A percentile compares a stretch with the other conserved stretches of the same genome.
Evolutionary conservation across 192 early-diverging fungal genomes (phyloP).

Genomic region (Coemansia sp.): DNA sequence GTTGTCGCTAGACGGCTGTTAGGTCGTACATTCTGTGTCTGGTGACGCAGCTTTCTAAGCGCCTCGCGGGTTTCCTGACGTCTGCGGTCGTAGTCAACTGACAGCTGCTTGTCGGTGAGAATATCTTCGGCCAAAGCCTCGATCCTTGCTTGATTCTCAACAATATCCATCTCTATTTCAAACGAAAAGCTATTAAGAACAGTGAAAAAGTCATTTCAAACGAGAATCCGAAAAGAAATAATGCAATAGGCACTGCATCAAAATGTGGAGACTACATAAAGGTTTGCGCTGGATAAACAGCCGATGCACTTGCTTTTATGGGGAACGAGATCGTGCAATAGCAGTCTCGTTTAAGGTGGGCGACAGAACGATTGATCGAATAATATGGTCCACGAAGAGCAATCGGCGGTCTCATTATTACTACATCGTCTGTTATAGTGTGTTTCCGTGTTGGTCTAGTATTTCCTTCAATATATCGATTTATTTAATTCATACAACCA

Average conservation of each 20-base stretch:
- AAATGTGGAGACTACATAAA: background rate
- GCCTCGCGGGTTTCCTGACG: conserved; percentile 49
- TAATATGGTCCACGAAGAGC: too few relatives aligned
- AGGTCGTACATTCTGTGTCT: conserved; percentile 19
- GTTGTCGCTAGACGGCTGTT: conserved; percentile 24
- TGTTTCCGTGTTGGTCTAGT: too few relatives aligned
- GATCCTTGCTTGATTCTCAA: conserved; percentile 35
- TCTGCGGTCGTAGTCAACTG: conserved; percentile 40
- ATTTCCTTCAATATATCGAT: too few relatives aligned
- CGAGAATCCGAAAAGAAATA: background rate
- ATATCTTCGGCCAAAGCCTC: conserved; percentile 51
- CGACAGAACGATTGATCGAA: too few relatives aligned
- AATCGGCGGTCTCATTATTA: too few relatives aligned
- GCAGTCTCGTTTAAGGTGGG: too few relatives aligned
- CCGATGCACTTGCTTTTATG: background rate
- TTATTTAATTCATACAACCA: too few relatives aligned
- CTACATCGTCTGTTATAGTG: too few relatives aligned
- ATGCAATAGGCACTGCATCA: background rate
- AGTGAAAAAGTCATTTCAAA: too few relatives aligned
- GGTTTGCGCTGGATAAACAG: background rate
- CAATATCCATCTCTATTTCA: conserved; percentile 24
- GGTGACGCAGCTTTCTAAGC: conserved; percentile 24
- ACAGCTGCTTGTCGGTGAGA: conserved; percentile 45
- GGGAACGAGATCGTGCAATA: background rate
- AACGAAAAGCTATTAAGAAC: background rate